Base-by-base conservation (phyloP, 2,329 filamentous ascomycete species). In the Pochonia chlamydosporia region DNA sequence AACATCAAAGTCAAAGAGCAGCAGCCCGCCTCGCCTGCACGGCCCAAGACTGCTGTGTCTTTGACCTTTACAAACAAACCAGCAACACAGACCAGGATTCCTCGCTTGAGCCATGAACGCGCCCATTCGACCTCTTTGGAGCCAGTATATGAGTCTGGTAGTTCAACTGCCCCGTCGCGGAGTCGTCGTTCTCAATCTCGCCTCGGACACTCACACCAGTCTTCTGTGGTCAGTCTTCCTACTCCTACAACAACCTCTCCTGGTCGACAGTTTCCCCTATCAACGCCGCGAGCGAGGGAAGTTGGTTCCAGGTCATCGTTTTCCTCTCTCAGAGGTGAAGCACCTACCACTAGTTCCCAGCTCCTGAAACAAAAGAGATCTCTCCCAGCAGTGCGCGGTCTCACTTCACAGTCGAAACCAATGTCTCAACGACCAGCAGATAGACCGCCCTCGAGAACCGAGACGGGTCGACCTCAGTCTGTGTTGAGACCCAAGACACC, bases 11-110 rank as follows among this genome's bases (percentile, higher is more conserved):
- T 95, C 58, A 96, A 95, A 67, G 79, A 84, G 54, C 72, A 81
- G 52, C 76, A 82, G 45, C 76, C 82, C 18, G 71, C 78, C 13
- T 91, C 89, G 54, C 86, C 89, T 40, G 77, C 79, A 20, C 79
- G 87, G 52, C 80, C 80, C 18, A 85, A 84, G 62, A 81, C 88
- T 16, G 84, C 89, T 10, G 86, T 93, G 24, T 92, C 91, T 11
- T 74, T 97, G 51, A 96, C 90, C 6, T 97, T 97, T 62, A 95
- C 89, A 41, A 93, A 87, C 66, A 90, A 91, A 59, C 70, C 79
- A n/a, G 61, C 72, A 21, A 62, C 71, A 10, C 69, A 62, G 25
- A 93, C 90, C 28, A 84, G 90, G 48, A 85, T 96, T 50, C 90
- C 92, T 31, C 81, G 90, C 44, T 85, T 91, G 30, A 76, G 75